Conservation (phyloP, 352 stramenopile species). For the Pythium sukuiense region DNA sequence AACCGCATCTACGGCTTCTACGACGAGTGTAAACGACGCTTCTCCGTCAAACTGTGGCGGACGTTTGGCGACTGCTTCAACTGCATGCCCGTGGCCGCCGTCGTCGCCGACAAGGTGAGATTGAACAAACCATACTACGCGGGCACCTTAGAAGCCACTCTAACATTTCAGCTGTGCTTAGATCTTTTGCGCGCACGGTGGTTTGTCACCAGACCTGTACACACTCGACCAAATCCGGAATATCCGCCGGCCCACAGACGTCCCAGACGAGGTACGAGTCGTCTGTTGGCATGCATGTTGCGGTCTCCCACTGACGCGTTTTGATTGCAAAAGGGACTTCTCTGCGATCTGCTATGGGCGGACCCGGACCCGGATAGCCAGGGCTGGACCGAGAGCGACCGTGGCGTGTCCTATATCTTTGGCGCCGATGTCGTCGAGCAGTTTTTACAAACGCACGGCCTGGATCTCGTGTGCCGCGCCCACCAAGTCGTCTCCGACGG, state of each 20-base stretch:
- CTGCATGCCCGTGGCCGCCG: conserved; percentile 94
- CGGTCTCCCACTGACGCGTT: no score
- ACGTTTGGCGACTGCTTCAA: conserved; percentile 92
- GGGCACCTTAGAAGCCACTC: no score
- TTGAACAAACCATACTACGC: no score
- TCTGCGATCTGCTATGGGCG: conserved; percentile 97
- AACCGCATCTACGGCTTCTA: conserved; percentile 87
- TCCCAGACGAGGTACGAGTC: no score
- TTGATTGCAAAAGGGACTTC: conserved; percentile 89
- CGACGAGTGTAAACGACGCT: conserved; percentile 85
- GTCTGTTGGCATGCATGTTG: no score
- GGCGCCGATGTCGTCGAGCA: conserved; percentile 97
- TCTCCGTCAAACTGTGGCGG: conserved; percentile 98
- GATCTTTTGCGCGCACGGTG: conserved; percentile 99
- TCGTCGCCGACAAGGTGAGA: conserved; percentile 99
- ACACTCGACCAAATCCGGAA: conserved; percentile 94
- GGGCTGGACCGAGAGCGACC: conserved; percentile 98
- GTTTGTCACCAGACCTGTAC: conserved; percentile 94
- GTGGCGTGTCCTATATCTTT: conserved; percentile 98
- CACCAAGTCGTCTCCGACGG: conserved; percentile 76
- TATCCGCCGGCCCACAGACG: conserved; percentile 90
- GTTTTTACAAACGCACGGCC: conserved; percentile 96
- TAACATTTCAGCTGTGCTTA: no score
- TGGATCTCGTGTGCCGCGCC: conserved; percentile 89
- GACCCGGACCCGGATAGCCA: conserved; percentile 99